Evolutionary conservation across 768 basidiomycete genomes (phyloP), one percentile per base, ranked within the genome.

Genomic region (Tylopilus subfusipes): DNA sequence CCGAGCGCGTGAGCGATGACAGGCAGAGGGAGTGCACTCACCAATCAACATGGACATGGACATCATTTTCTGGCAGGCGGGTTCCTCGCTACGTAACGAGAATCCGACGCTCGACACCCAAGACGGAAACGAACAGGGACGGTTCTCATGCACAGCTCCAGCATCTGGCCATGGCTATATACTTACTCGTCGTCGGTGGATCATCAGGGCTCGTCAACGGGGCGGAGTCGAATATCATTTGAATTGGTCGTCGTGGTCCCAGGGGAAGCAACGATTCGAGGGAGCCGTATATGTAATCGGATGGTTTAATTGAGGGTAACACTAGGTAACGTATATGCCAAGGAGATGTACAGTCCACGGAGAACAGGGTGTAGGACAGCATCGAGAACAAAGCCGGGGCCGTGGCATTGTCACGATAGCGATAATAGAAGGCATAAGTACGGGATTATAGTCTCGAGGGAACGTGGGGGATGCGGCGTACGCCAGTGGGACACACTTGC

Each of bases 401-500:
- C 48, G n/a, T n/a, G n/a, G n/a, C 45, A 53, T 57, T 47, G 53
- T 60, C 56, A 55, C 66, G 68, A 68, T 50, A 64, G 50, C 59
- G 59, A 64, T 67, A 71, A 67, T 59, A 57, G 59, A 39, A 59
- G 59, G 57, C 62, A 69, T 66, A 70, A 65, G 64, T 64, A 70
- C 43, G 36, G 62, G 60, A 63, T 52, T 56, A 63, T 33, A 31
- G 16, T 54, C 67, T 68, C 69, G 68, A 73, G 71, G 22, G 68
- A 70, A 60, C 56, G 67, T 60, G 54, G 48, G 36, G 36, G 48
- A 30, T 59, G 59, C 52, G 59, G 63, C 63, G 42, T 60, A 61
- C 66, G 68, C 64, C 56, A 42, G 62, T 42, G 11, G 42, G 50
- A 62, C 53, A 61, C 59, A 54, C 54, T 59, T 56, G 40, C 52